Conservation (phyloP, 1,139 yeast genomes). For the Casaregolazyma suthepensis region DNA sequence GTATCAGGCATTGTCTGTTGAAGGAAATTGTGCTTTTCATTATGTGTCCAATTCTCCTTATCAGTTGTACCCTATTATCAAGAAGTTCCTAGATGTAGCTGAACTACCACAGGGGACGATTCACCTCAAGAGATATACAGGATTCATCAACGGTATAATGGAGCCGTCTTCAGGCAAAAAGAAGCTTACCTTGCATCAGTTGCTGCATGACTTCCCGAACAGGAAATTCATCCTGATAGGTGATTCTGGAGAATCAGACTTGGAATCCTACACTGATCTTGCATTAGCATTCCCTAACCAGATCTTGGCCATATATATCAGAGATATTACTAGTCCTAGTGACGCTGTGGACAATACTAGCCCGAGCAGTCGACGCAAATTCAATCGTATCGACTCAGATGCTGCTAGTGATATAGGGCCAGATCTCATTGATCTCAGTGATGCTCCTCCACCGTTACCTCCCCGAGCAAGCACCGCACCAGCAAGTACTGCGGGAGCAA, state of each 20-base stretch:
- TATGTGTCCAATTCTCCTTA: constrained; percentile 96
- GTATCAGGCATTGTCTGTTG: constrained; percentile 43
- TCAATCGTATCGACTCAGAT: background rate
- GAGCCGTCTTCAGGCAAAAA: constrained; percentile 86
- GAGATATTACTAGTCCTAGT: constrained; percentile 56
- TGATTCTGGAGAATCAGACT: constrained; percentile 92
- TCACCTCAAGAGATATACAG: constrained; percentile 79
- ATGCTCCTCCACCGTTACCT: constrained; percentile 13
- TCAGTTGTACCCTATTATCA: constrained; percentile 67
- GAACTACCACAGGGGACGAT: constrained; percentile 70
- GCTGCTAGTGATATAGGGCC: constrained; percentile 10
- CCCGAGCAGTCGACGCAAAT: constrained; percentile 5
- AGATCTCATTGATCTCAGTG: constrained; percentile 21
- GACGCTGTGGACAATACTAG: constrained; percentile 15
- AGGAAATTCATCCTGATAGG: constrained; percentile 81
- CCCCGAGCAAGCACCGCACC: constrained; percentile 12
- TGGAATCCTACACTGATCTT: constrained; percentile 80
- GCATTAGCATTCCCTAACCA: constrained; percentile 57
- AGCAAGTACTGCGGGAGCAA: no score
- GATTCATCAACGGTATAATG: constrained; percentile 73
- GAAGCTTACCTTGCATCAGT: constrained; percentile 52
- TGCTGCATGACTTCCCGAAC: constrained; percentile 69
- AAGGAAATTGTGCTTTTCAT: constrained; percentile 54
- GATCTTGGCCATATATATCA: constrained; percentile 67
- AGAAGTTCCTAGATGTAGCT: constrained; percentile 49